These are phyloP conservation scores for Myxozyma geophila DNA, from an alignment of 805 yeast genomes.

Conservation along the genomic window DNA sequence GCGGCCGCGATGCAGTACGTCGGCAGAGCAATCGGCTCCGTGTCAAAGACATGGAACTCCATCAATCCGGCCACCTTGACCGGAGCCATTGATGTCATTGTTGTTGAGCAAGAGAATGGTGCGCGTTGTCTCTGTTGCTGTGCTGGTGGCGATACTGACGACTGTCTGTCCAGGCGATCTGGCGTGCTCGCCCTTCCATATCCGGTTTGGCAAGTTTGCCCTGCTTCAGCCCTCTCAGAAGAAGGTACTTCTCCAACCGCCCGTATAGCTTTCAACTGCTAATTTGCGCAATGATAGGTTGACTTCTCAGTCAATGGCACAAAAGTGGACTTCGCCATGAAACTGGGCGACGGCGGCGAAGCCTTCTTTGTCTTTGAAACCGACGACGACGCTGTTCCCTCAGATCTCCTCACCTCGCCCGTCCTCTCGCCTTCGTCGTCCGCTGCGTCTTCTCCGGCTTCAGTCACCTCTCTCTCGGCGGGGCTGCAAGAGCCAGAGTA, in stretches of 20 bases:
- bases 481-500: slow-evolving; percentile 55
- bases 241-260: slow-evolving; percentile 49
- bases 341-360: slow-evolving; percentile 96
- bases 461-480: slow-evolving; percentile 24
- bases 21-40: slow-evolving; percentile 92
- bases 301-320: slow-evolving; percentile 84
- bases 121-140: slow-evolving; percentile 24
- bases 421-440: slow-evolving; percentile 70
- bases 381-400: slow-evolving; percentile 63
- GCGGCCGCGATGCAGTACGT: slow-evolving; percentile 80
- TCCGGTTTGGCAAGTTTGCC: slow-evolving; percentile 93
- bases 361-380: slow-evolving; percentile 97
- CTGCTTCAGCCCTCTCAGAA: slow-evolving; percentile 92
- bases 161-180: slow-evolving; percentile 52
- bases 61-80: slow-evolving; percentile 94
- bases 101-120: slow-evolving; percentile 85
- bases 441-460: slow-evolving; percentile 43
- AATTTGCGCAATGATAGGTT: slow-evolving; percentile 48
- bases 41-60: slow-evolving; percentile 96
- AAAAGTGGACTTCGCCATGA: slow-evolving; percentile 87
- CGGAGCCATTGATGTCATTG: slow-evolving; percentile 97
- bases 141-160: background rate
- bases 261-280: background rate
- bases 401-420: slow-evolving; percentile 82
- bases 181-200: slow-evolving; percentile 95